Evolutionary conservation across 225 moss, liverwort and hornwort genomes (phyloP), one percentile per base, ranked within the genome.

Genomic region (Sphagnum contortum): DNA sequence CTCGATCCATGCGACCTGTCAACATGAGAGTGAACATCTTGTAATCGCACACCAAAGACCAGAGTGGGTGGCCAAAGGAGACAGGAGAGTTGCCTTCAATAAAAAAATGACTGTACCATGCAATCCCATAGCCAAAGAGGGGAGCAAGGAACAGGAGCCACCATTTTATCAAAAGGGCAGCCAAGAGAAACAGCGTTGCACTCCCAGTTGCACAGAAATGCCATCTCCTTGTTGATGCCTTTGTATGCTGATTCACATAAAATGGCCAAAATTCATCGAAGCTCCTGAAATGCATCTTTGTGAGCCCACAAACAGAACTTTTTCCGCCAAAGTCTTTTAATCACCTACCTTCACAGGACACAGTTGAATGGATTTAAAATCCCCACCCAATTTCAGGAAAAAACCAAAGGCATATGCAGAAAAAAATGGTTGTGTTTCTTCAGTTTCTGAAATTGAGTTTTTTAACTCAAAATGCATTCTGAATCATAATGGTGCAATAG

Each of bases 191-290:
- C 62, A 98, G 47, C 9, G 87, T 84, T 44, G 76, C 69, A 4
- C 69, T 70, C 68, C 88, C 68, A 4, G 93, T 93, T 45, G 81
- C 93, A 53, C 85, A 80, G 66, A 90, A 90, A 67, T 93, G 96
- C 69, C 93, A 78, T 65, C 85, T 76, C 73, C 93, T 76, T 8
- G 96, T 98, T 0, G 78, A 70, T 10, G 90, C 88, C 69, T 98
- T 98, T 0, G 96, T 72, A 66, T 98, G 96, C 59, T 98, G 88
- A 62, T 82, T 91, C 69, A 91, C 87, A 57, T 98, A 98, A 60
- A 98, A 98, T 5, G 89, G 87, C 96, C 96, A 98, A 66, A 87
- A 98, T 72, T 98, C 96, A 66, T 98, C 90, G 64, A 98, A 98
- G 69, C 55, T 91, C 57, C 87, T 80, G 72, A 92, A 98, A 69